Evolutionary conservation across 2,329 filamentous ascomycete genomes (phyloP).

Genomic region (Talaromyces rugulosus): DNA sequence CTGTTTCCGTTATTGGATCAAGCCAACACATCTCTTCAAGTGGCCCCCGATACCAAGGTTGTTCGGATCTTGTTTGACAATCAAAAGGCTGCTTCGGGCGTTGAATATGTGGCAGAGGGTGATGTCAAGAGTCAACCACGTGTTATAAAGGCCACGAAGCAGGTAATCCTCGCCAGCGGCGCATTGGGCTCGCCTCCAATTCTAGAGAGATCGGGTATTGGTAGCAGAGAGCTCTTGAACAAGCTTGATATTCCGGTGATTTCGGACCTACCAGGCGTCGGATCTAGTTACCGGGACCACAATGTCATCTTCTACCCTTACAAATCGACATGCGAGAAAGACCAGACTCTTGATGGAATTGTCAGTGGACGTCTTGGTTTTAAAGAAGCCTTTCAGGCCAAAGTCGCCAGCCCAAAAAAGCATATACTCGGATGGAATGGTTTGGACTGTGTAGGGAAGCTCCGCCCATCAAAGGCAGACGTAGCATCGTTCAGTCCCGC

Average conservation of each 20-base stretch:
- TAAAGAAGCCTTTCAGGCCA: slow-evolving; percentile 42
- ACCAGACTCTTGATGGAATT: slow-evolving; percentile 54
- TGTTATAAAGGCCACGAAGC: slow-evolving; percentile 25
- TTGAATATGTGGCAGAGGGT: slow-evolving; percentile 45
- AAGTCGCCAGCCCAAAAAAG: slow-evolving; percentile 34
- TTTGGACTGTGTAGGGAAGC: slow-evolving; percentile 53
- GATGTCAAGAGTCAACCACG: not conserved
- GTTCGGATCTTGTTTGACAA: slow-evolving; percentile 52
- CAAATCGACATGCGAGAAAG: slow-evolving; percentile 40
- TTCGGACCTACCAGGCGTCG: slow-evolving; percentile 46
- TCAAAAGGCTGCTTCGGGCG: slow-evolving; percentile 51
- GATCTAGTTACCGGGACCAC: slow-evolving; percentile 17
- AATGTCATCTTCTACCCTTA: slow-evolving; percentile 50
- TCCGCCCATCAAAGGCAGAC: slow-evolving; percentile 53
- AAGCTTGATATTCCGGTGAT: slow-evolving; percentile 38
- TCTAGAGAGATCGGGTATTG: slow-evolving; percentile 49
- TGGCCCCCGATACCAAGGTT: slow-evolving; percentile 56
- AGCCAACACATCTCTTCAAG: slow-evolving; percentile 41
- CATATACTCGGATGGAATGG: slow-evolving; percentile 54
- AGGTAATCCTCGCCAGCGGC: slow-evolving; percentile 7
- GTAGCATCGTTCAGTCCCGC: slow-evolving; percentile 50
- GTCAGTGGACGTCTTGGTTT: slow-evolving; percentile 47
- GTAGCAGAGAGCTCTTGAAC: slow-evolving; percentile 34
- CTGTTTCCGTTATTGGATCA: slow-evolving; percentile 16
- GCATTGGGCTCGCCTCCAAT: slow-evolving; percentile 38